Evolutionary conservation across 805 yeast genomes (phyloP).

Genomic region (Kazachstania kunashirensis): DNA sequence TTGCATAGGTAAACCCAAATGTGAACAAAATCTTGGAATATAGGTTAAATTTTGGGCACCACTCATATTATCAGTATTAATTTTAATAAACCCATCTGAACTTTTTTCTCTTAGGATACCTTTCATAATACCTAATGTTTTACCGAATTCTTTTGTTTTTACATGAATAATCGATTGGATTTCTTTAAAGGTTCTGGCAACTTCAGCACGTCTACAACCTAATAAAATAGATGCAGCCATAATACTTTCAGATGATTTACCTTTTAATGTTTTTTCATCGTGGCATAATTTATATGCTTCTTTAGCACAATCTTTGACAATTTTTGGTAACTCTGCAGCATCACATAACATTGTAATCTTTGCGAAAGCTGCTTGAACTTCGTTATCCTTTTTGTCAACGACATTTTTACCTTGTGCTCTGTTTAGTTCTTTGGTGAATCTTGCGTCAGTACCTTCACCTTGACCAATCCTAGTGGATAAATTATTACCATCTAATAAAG

Average conservation of each 20-base stretch:
- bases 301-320: conserved; percentile 95
- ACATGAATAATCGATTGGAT: conserved; percentile 92
- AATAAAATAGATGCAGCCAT: conserved; percentile 94
- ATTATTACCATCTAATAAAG: conserved; percentile 82
- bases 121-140: conserved; percentile 78
- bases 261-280: conserved; percentile 77
- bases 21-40: conserved; percentile 92
- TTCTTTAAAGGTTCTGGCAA: conserved; percentile 90
- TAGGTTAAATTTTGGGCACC: conserved; percentile 91
- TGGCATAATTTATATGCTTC: conserved; percentile 88
- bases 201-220: conserved; percentile 90
- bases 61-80: conserved; percentile 38
- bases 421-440: conserved; percentile 79
- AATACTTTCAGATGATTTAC: conserved; percentile 84
- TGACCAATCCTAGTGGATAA: conserved; percentile 86
- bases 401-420: conserved; percentile 81
- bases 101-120: conserved; percentile 44
- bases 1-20: conserved; percentile 74
- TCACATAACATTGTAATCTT: conserved; percentile 94
- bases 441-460: conserved; percentile 79
- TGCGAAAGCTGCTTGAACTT: conserved; percentile 78
- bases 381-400: conserved; percentile 81
- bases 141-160: conserved; percentile 89
- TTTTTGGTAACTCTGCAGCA: conserved; percentile 87
- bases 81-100: conserved; percentile 30